A percentile compares a stretch with the other conserved stretches of the same genome.
These are phyloP conservation scores for Gaultheria prostrata DNA, from an alignment of 148 eudicot genomes.

Conservation along the genomic window DNA sequence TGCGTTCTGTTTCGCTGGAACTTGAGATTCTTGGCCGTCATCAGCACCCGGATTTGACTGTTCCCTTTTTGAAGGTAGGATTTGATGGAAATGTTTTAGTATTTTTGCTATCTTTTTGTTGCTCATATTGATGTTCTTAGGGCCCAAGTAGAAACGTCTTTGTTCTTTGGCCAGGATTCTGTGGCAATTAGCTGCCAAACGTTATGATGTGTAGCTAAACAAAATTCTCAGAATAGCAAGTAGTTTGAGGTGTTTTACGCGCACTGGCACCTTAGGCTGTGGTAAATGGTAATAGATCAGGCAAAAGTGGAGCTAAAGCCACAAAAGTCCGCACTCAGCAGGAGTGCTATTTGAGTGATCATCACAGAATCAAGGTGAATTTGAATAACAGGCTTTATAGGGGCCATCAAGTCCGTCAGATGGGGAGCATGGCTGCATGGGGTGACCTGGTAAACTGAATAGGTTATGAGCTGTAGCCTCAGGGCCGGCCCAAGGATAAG, in stretches of 20 bases:
- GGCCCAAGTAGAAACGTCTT: background rate
- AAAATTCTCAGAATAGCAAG: background rate
- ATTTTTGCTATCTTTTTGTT: conserved; percentile 2
- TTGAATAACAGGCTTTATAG: background rate
- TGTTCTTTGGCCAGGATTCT: background rate
- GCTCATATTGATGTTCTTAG: background rate
- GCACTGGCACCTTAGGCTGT: background rate
- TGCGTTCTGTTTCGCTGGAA: conserved; percentile 79
- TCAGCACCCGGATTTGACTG: conserved; percentile 84
- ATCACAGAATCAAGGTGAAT: background rate
- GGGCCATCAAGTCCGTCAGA: background rate
- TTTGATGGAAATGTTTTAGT: background rate
- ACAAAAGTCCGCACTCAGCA: background rate
- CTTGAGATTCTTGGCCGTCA: conserved; percentile 94
- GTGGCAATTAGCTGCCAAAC: background rate
- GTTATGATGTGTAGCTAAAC: background rate
- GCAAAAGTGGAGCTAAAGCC: conserved; percentile 5
- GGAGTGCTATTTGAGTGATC: background rate
- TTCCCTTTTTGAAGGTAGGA: conserved; percentile 67
- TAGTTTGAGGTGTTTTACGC: background rate
- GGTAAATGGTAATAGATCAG: background rate
- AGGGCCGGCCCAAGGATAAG: too few species aligned
- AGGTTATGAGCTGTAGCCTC: background rate
- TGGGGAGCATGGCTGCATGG: background rate
- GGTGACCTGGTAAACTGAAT: background rate